Evolutionary conservation across 2,329 filamentous ascomycete species (phyloP).

Genomic region (Epichloe coenophiala): DNA sequence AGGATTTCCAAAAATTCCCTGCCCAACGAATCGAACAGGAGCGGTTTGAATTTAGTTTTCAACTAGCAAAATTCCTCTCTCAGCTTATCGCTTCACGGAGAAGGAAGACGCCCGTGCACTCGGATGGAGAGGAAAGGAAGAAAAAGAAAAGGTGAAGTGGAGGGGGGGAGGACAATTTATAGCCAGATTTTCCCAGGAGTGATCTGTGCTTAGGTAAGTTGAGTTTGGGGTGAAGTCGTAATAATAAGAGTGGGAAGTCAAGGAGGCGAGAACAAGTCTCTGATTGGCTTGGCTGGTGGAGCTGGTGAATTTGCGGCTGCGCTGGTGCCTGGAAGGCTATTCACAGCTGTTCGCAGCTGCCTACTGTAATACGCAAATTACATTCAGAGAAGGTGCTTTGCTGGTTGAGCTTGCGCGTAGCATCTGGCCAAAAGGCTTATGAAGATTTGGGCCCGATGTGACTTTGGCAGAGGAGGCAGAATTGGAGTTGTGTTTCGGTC

Average conservation of each 20-base stretch:
- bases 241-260: too few relatives aligned
- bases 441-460: too few relatives aligned
- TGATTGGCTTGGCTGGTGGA: conserved; percentile 1
- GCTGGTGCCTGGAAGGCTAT: not conserved
- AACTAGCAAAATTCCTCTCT: conserved; percentile 83
- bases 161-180: conserved; percentile 19
- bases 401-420: too few relatives aligned
- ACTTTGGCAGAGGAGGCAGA: too few relatives aligned
- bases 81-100: conserved; percentile 49
- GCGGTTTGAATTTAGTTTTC: conserved; percentile 69
- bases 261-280: not conserved
- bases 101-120: conserved; percentile 56
- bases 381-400: not conserved
- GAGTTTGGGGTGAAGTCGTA: not conserved
- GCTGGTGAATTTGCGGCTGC: not conserved
- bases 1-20: conserved; percentile 58
- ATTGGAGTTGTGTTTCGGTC: too few relatives aligned
- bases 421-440: too few relatives aligned
- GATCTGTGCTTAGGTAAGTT: conserved; percentile 6
- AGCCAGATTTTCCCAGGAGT: conserved; percentile 5
- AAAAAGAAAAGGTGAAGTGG: conserved; percentile 21
- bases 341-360: not conserved
- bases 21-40: conserved; percentile 53
- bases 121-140: conserved; percentile 36
- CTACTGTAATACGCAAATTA: not conserved